Base-by-base conservation (phyloP, 805 yeast species). In the Tetrapisispora iriomotensis region DNA sequence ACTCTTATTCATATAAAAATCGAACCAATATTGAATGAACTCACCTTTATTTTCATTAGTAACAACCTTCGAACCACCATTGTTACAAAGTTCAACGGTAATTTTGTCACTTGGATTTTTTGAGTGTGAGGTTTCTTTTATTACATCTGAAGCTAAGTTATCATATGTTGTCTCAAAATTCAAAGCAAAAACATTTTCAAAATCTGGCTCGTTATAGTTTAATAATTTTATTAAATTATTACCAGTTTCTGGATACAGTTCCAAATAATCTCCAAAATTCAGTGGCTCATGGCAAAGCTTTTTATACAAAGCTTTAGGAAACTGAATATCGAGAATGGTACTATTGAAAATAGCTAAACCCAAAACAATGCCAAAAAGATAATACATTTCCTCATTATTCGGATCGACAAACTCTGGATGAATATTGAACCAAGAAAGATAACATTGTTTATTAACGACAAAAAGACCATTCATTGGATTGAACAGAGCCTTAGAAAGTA, bases 341-440 rank as follows among this genome's bases (percentile, higher is more conserved):
- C 96, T 82, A 59, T 90, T 92, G 59, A 84, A 86, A 25, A 92
- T 79, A 0, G 97, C 96, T 48, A 92, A 67, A 0, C 96, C 97
- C 29, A 92, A 61, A 2, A 87, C 79, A 2, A 82, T 83, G 0
- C 98, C 98, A 39, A 87, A 79, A 27, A 86, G 64, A 51, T 75
- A 79, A 60, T 79, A 88, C 44, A 77, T 62, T 43, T 79, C 85
- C 18, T 57, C 53, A 41, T 65, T 63, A 22, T 56, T 45, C 7
- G 35, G 41, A 23, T 31, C 38, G 15, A 43, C 38, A 7, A 37
- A 30, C 6, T 53, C 53, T 14, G 46, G 42, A 6, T 64, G 54
- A 5, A 75, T 58, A 14, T 75, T 65, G 59, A 90, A 88, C 95
- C 96, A 92, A 37, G 80, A 70, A 28, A 71, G 66, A 36, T 75